Percentiles rank a stretch among this genome's conserved stretches.
Evolutionary conservation across 1,284 basidiomycete species (phyloP).

Genomic region (Cerrena zonata): DNA sequence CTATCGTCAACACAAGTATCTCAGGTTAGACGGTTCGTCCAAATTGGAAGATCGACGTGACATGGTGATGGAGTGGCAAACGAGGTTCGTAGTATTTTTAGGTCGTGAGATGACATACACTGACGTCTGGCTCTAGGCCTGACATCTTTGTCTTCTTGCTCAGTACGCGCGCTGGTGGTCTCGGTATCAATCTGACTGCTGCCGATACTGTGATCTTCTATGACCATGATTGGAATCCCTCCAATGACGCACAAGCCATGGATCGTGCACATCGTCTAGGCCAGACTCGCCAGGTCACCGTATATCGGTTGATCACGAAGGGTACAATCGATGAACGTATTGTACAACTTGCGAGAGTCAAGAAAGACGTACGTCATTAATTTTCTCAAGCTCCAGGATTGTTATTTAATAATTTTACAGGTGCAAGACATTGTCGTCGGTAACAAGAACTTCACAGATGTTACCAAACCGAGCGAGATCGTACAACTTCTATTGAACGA

Average conservation of each 20-base stretch:
- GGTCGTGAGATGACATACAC: neutral
- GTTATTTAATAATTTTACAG: constrained; percentile 33
- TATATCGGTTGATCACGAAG: constrained; percentile 93
- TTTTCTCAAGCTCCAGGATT: neutral
- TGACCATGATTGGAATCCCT: constrained; percentile 99
- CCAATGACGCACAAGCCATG: constrained; percentile 99
- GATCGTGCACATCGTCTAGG: constrained; percentile 98
- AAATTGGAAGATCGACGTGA: constrained; percentile 95
- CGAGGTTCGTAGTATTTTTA: constrained; percentile 54
- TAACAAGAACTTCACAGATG: constrained; percentile 88
- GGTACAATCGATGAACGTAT: constrained; percentile 99
- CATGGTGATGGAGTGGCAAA: constrained; percentile 99
- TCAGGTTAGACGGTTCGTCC: constrained; percentile 91
- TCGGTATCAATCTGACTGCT: constrained; percentile 97
- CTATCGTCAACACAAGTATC: constrained; percentile 95
- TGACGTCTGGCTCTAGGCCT: constrained; percentile 45
- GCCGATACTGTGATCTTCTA: constrained; percentile 98
- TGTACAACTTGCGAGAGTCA: constrained; percentile 86
- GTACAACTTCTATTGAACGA: constrained; percentile 94
- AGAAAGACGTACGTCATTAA: constrained; percentile 76
- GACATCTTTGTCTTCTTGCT: constrained; percentile 95
- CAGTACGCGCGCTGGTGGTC: constrained; percentile 92
- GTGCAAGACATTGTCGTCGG: constrained; percentile 99
- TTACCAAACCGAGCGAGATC: constrained; percentile 94
- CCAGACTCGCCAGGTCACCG: constrained; percentile 97